Conservation (phyloP, 1,284 basidiomycete species). For the Fomitopsis schrenkii region DNA sequence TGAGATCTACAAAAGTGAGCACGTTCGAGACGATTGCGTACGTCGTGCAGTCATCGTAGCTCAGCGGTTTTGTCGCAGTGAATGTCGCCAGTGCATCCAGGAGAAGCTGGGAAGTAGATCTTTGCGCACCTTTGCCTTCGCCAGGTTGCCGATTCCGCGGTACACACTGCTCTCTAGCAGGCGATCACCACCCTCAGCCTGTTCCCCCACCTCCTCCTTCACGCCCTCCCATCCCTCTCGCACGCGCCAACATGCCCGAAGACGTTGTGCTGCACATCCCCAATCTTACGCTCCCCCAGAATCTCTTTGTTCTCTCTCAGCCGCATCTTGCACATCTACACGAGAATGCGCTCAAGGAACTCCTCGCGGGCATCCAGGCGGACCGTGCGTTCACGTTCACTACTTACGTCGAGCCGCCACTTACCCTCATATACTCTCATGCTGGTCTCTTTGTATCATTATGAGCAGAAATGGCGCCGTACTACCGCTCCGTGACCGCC, state of each 20-base stretch:
- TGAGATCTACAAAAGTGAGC: slow-evolving; percentile 82
- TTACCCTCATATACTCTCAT: neutral
- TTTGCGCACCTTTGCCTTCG: slow-evolving; percentile 81
- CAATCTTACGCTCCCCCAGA: slow-evolving; percentile 77
- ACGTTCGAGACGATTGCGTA: slow-evolving; percentile 82
- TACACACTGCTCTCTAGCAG: slow-evolving; percentile 91
- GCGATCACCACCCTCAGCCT: slow-evolving; percentile 2
- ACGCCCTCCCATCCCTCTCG: neutral
- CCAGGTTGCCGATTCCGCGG: slow-evolving; percentile 84
- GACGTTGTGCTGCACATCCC: slow-evolving; percentile 83
- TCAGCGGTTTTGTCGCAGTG: slow-evolving; percentile 86
- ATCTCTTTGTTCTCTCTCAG: slow-evolving; percentile 71
- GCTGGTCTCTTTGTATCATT: neutral
- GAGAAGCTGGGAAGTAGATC: slow-evolving; percentile 33
- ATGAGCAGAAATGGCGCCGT: slow-evolving; percentile 79
- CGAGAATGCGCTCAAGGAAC: slow-evolving; percentile 57
- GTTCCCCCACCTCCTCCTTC: neutral
- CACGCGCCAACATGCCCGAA: slow-evolving; percentile 62
- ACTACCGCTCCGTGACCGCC: slow-evolving; percentile 57
- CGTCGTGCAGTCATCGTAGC: slow-evolving; percentile 90
- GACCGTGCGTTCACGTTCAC: slow-evolving; percentile 62
- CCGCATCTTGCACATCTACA: slow-evolving; percentile 60
- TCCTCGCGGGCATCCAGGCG: slow-evolving; percentile 78
- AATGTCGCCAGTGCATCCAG: slow-evolving; percentile 93
- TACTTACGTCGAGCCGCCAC: neutral